A percentile compares a stretch with the other conserved stretches of the same genome.
Evolutionary conservation across 352 stramenopile genomes (phyloP).

Genomic region (Globisporangium apiculatum): DNA sequence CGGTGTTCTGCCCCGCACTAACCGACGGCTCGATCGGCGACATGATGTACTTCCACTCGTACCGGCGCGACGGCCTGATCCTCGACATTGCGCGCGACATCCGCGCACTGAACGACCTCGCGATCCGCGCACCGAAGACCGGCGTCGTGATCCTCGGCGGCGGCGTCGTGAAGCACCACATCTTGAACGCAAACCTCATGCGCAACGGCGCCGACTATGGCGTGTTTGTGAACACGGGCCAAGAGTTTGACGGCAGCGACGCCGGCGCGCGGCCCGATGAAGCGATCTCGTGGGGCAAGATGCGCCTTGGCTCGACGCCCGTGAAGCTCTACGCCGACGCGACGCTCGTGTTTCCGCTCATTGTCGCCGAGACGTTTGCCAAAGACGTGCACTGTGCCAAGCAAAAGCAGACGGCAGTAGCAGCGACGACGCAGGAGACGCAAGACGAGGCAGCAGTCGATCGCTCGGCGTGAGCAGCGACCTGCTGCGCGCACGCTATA

Average conservation of each 20-base stretch:
- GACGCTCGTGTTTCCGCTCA: constrained; percentile 97
- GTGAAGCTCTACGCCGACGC: constrained; percentile 98
- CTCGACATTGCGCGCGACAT: constrained; percentile 98
- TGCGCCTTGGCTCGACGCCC: constrained; percentile 90
- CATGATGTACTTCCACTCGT: constrained; percentile 99
- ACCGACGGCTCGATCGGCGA: constrained; percentile 99
- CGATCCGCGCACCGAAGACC: constrained; percentile 92
- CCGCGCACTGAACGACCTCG: constrained; percentile 96
- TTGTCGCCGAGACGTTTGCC: constrained; percentile 99
- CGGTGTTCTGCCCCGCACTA: constrained; percentile 98
- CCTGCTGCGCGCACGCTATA: no score
- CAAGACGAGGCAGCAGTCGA: not conserved
- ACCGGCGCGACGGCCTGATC: constrained; percentile 96
- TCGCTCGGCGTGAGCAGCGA: no score
- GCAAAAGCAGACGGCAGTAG: constrained; percentile 20
- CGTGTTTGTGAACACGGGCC: constrained; percentile 99
- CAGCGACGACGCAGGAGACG: constrained; percentile 1
- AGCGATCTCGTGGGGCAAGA: constrained; percentile 99
- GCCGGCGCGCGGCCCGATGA: constrained; percentile 97
- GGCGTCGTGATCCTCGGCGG: constrained; percentile 99
- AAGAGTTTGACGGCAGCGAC: constrained; percentile 98
- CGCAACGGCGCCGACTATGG: constrained; percentile 98
- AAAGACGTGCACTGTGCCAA: constrained; percentile 80
- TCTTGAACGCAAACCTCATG: constrained; percentile 99
- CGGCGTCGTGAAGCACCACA: constrained; percentile 98